Evolutionary conservation across 2,329 filamentous ascomycete species (phyloP).

Genomic region (Colletotrichum shisoi): DNA sequence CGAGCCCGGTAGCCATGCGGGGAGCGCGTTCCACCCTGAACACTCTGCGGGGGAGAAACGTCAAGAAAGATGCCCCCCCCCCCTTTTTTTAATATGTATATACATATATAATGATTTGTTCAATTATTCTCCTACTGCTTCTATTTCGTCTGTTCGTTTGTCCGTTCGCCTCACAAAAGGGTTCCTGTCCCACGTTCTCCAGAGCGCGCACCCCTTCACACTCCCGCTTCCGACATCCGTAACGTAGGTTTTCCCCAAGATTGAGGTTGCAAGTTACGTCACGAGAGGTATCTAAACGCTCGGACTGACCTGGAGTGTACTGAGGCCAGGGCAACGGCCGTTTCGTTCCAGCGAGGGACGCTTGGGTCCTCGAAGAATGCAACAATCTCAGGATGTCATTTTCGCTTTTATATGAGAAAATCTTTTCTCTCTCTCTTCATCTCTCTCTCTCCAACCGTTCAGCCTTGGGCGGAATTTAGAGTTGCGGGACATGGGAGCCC

Average conservation of each 20-base stretch:
- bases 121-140: background rate
- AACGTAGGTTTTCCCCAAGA: background rate
- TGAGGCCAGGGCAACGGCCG: background rate
- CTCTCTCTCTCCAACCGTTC: slow-evolving; percentile 5
- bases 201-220: background rate
- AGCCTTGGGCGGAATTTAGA: slow-evolving; percentile 18
- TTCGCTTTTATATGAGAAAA: too few relatives aligned
- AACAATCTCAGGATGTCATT: background rate
- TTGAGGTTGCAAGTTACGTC: slow-evolving; percentile 1
- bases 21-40: background rate
- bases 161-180: slow-evolving; percentile 1
- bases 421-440: background rate
- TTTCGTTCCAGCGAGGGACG: background rate
- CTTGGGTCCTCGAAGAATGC: background rate
- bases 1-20: slow-evolving; percentile 1
- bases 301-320: background rate
- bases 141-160: background rate
- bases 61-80: background rate
- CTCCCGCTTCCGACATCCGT: background rate
- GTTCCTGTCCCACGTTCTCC: background rate
- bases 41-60: background rate
- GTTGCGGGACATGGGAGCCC: slow-evolving; percentile 33
- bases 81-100: background rate
- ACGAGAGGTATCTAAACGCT: background rate
- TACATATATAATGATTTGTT: background rate